Base-by-base conservation (phyloP, 2,329 filamentous ascomycete genomes). In the Ascochyta lentis region DNA sequence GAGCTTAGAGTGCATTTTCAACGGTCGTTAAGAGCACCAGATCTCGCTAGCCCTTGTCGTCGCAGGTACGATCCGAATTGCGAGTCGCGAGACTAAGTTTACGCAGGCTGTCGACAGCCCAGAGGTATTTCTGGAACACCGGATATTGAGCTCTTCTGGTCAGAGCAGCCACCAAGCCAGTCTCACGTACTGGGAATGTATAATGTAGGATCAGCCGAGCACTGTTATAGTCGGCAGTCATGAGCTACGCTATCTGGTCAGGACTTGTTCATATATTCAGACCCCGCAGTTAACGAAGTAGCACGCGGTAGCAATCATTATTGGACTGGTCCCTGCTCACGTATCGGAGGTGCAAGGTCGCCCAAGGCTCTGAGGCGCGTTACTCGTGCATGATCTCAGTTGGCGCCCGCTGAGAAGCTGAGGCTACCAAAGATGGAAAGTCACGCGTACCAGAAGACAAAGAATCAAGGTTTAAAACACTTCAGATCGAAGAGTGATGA, bases 351-450 rank as follows among this genome's bases (percentile, higher is more conserved):
- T 19, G 31, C 12, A 31, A 24, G 31, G 10, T 39, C n/a, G 22
- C 15, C 33, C 35, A 40, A 15, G 3, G 42, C 23, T 46, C 39
- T 50, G 46, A 35, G 26, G 33, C 46, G 34, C 47, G 47, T 39
- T 61, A 50, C 49, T 60, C 29, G 37, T 49, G 45, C 49, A 53
- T 52, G 44, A 50, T 38, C 48, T 62, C 65, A 60, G 59, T 61
- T 67, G 65, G 65, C 53, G 53, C 38, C 33, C 38, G 39, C 29
- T 16, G 42, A 33, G 42, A 43, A 56, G 53, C 53, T 56, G 53
- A 56, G 31, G 31, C 47, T 51, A 27, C 45, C 19, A 31, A 43
- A 43, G 19, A 42, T 37, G 27, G 51, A 42, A 37, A 31, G 43
- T 56, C 54, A 49, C 49, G 48, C 34, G 49, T 49, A 40, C 43